Percentiles rank a stretch among this genome's conserved stretches.
Conservation (phyloP, 331 rosid species). For the Erythrophleum ivorense region DNA sequence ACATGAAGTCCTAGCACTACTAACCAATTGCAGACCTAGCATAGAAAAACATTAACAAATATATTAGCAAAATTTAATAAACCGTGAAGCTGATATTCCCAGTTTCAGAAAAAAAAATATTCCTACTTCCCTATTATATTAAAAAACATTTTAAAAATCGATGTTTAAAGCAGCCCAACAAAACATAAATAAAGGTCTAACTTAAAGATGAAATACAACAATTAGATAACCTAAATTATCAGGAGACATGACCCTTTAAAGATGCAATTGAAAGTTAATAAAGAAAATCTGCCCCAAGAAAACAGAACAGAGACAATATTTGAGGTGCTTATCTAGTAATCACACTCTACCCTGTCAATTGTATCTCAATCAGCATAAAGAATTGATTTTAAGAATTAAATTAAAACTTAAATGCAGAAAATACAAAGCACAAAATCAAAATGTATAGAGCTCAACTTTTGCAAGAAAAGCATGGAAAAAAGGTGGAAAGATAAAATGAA, state of each 20-base stretch:
- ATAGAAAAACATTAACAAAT: background rate
- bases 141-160: background rate
- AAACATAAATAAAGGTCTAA: background rate
- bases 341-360: constrained; percentile 22
- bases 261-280: background rate
- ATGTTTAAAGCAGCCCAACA: background rate
- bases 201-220: background rate
- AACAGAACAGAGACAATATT: background rate
- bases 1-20: background rate
- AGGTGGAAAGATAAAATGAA: constrained; percentile 27
- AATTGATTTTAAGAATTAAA: background rate
- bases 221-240: background rate
- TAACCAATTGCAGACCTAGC: background rate
- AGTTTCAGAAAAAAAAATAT: background rate
- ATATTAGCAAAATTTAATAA: background rate
- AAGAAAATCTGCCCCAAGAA: background rate
- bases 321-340: constrained; percentile 17
- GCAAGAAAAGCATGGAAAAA: constrained; percentile 15
- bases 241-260: background rate
- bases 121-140: background rate
- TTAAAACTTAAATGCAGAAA: background rate
- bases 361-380: constrained; percentile 21
- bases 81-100: background rate
- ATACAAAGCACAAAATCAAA: background rate
- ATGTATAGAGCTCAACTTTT: background rate